A percentile compares a stretch with the other conserved stretches of the same genome.
Evolutionary conservation across 2,329 filamentous ascomycete species (phyloP).

Genomic region (Alternaria brassicicola): DNA sequence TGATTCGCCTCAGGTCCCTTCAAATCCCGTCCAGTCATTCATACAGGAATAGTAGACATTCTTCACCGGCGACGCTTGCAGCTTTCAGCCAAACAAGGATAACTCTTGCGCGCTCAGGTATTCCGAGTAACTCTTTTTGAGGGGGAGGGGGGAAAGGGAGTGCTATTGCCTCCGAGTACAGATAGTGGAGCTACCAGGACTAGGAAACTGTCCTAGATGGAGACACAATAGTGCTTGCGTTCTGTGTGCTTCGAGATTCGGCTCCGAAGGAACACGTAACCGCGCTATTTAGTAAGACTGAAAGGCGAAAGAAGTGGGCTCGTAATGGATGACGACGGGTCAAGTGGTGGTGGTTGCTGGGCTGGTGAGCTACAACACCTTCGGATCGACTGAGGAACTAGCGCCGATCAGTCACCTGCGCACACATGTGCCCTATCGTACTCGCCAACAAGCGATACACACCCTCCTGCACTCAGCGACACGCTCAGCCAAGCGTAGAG

Average conservation of each 20-base stretch:
- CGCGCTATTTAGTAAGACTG: constrained; percentile 7
- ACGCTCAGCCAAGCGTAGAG: constrained; percentile 8
- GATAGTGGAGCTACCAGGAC: background rate
- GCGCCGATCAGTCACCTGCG: constrained; percentile 9
- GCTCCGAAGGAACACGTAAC: background rate
- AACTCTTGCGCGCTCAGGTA: background rate
- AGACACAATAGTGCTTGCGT: background rate
- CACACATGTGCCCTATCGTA: constrained; percentile 5
- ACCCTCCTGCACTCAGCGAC: constrained; percentile 4
- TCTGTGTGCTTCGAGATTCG: background rate
- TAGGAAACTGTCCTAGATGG: background rate
- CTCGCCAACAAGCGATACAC: constrained; percentile 5
- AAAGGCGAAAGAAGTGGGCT: constrained; percentile 6
- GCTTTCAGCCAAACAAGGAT: background rate
- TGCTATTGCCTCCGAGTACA: background rate
- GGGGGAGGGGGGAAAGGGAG: too few relatives aligned
- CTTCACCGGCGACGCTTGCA: background rate
- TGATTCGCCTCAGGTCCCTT: background rate
- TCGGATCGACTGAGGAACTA: constrained; percentile 8
- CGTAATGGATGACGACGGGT: background rate
- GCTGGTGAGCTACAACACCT: constrained; percentile 5
- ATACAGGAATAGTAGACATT: background rate
- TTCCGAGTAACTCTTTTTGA: background rate
- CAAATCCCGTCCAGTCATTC: background rate
- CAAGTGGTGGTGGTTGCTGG: constrained; percentile 7